Evolutionary conservation across 1,139 yeast species (phyloP), one percentile per base, ranked within the genome.

Genomic region (Debaryomyces coudertii): DNA sequence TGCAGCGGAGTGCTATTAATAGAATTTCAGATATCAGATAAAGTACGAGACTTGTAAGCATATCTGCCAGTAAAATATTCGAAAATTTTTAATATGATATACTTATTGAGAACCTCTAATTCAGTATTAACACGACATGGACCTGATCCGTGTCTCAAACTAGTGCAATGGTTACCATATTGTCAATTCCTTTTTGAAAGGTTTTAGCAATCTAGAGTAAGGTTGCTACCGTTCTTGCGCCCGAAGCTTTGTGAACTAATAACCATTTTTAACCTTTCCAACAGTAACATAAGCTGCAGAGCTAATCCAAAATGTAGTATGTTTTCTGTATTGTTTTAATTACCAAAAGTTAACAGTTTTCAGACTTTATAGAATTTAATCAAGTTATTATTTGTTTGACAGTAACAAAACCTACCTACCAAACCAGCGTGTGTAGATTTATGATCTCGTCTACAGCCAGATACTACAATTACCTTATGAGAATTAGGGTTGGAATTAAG

Each of bases 131-230:
- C 66, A 49, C 82, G 74, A 8, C 90, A 92, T 3, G 95, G 95
- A 27, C 86, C 89, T 46, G 83, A 77, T 48, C 89, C 85, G 57
- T 87, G 90, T 53, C 85, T 90, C 52, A 88, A 69, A 2, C 92
- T 83, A 1, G 92, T 38, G 92, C 93, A 56, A 87, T 82, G 5
- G 95, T 86, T 36, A 85, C 92, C 52, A 83, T 58, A 20, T 12
- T 34, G 54, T 78, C 82, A 4, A 23, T 30, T 5, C 18, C 42
- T 28, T 28, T 3, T 4, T 12, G 15, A 5, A 15, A 28, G 16
- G 23, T 25, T 18, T 20, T 20, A 7, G 25, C 35, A 28, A 28
- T 28, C 7, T 28, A 14, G 14, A 15, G 12, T 15, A 30, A 29
- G 2, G 36, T 28, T 59, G 11, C 37, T 6, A 7, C 11, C 2